Evolutionary conservation across 1,139 yeast genomes (phyloP).

Genomic region (Nadsonia starkeyi-henricii): DNA sequence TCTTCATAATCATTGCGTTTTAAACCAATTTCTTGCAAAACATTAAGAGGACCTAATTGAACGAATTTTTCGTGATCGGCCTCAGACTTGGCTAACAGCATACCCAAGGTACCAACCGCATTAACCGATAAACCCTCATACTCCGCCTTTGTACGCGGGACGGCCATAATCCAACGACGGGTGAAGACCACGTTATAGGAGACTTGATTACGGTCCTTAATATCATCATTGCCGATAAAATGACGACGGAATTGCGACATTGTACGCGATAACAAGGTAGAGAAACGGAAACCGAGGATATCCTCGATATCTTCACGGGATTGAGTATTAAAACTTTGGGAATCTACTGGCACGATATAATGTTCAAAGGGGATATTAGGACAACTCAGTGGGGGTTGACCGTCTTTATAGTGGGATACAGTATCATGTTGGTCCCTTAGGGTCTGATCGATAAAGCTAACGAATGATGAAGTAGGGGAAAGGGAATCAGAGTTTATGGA

Average conservation of each 20-base stretch:
- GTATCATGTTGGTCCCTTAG: slow-evolving; percentile 30
- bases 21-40: slow-evolving; percentile 51
- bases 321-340: slow-evolving; percentile 15
- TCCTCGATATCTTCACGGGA: slow-evolving; percentile 36
- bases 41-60: slow-evolving; percentile 19
- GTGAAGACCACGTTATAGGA: slow-evolving; percentile 78
- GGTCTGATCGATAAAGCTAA: slow-evolving; percentile 46
- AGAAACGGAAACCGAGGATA: slow-evolving; percentile 47
- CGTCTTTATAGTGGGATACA: slow-evolving; percentile 21
- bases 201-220: slow-evolving; percentile 24
- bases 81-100: slow-evolving; percentile 59
- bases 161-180: slow-evolving; percentile 64
- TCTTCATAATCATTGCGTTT: slow-evolving; percentile 28
- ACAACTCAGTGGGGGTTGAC: slow-evolving; percentile 45
- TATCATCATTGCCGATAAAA: slow-evolving; percentile 2
- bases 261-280: slow-evolving; percentile 55
- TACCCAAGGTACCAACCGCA: slow-evolving; percentile 68
- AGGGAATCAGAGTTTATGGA: neutral
- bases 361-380: slow-evolving; percentile 66
- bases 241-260: slow-evolving; percentile 41
- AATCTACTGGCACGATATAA: slow-evolving; percentile 49
- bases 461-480: slow-evolving; percentile 20
- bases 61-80: slow-evolving; percentile 27
- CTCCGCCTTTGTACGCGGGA: slow-evolving; percentile 50
- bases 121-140: slow-evolving; percentile 47